A percentile compares a stretch with the other conserved stretches of the same genome.
Evolutionary conservation across 192 early-diverging fungal genomes (phyloP).

Genomic region (Umbelopsis sp.): DNA sequence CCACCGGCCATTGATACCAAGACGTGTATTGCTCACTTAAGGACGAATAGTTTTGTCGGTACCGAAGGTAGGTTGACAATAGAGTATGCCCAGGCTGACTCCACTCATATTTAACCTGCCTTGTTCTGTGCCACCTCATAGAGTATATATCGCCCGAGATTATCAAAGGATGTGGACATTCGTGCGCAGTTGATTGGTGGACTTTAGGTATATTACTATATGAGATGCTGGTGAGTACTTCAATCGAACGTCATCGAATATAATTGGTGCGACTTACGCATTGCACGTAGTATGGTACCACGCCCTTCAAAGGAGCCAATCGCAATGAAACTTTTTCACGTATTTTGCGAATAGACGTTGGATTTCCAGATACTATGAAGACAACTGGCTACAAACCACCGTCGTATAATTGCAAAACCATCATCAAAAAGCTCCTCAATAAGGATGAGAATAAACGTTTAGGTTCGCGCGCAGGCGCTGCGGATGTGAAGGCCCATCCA

Average conservation of each 20-base stretch:
- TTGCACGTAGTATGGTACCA: slow-evolving; percentile 67
- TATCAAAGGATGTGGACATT: slow-evolving; percentile 92
- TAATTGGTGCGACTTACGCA: neutral
- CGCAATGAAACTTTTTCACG: slow-evolving; percentile 88
- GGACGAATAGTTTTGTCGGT: slow-evolving; percentile 98
- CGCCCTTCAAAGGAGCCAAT: slow-evolving; percentile 93
- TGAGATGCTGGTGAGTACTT: slow-evolving; percentile 82
- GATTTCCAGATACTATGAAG: slow-evolving; percentile 58
- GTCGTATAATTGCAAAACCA: slow-evolving; percentile 60
- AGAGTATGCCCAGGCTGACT: neutral
- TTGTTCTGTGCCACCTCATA: slow-evolving; percentile 4
- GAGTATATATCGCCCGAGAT: slow-evolving; percentile 99
- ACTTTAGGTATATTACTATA: slow-evolving; percentile 97
- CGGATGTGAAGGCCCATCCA: slow-evolving; percentile 90
- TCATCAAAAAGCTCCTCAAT: slow-evolving; percentile 82
- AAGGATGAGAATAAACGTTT: slow-evolving; percentile 90
- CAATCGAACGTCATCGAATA: neutral
- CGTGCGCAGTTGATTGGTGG: slow-evolving; percentile 98
- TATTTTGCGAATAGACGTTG: slow-evolving; percentile 80
- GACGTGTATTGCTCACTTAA: slow-evolving; percentile 81
- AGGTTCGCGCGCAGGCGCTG: slow-evolving; percentile 85
- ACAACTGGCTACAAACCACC: slow-evolving; percentile 25
- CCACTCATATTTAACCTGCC: neutral
- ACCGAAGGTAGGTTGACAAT: slow-evolving; percentile 70
- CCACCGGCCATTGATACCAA: slow-evolving; percentile 86